These are phyloP conservation scores for Vigna trinervia DNA, from an alignment of 306 rosid genomes.

Conservation along the genomic window DNA sequence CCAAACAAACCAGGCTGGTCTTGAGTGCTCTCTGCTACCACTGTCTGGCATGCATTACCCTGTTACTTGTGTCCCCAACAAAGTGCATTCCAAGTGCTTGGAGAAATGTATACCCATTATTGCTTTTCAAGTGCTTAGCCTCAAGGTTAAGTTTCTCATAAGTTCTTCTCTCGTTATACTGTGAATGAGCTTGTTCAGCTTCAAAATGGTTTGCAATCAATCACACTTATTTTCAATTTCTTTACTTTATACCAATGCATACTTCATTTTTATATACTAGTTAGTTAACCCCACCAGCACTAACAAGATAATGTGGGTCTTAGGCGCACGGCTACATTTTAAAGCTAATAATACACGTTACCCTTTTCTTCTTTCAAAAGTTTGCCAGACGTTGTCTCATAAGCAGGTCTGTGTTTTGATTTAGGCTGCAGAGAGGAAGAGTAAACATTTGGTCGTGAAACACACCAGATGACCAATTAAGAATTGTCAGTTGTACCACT, in stretches of 20 bases:
- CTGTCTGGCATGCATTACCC: constrained; percentile 52
- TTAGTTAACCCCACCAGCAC: too few species aligned
- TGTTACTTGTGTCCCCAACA: constrained; percentile 22
- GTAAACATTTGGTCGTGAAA: constrained; percentile 3
- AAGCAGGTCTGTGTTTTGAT: constrained; percentile 6
- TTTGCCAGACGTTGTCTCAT: not conserved
- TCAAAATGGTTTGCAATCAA: not conserved
- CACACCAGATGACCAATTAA: too few species aligned
- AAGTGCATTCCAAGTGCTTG: constrained; percentile 12
- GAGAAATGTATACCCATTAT: constrained; percentile 2
- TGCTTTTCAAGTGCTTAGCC: constrained; percentile 11
- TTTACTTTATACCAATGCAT: not conserved
- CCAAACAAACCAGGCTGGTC: constrained; percentile 40
- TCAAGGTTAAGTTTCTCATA: not conserved
- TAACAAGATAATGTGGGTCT: too few species aligned
- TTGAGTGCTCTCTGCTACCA: constrained; percentile 46
- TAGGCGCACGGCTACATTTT: not conserved
- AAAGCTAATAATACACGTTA: constrained; percentile 7
- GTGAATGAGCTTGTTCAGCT: not conserved
- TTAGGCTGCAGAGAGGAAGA: constrained; percentile 26
- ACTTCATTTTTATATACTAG: too few species aligned
- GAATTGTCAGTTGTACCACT: not conserved
- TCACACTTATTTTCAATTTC: not conserved
- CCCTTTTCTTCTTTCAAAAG: not conserved
- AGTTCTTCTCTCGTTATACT: not conserved